Conservation (phyloP, 768 basidiomycete species). For the Suillus placidus region DNA sequence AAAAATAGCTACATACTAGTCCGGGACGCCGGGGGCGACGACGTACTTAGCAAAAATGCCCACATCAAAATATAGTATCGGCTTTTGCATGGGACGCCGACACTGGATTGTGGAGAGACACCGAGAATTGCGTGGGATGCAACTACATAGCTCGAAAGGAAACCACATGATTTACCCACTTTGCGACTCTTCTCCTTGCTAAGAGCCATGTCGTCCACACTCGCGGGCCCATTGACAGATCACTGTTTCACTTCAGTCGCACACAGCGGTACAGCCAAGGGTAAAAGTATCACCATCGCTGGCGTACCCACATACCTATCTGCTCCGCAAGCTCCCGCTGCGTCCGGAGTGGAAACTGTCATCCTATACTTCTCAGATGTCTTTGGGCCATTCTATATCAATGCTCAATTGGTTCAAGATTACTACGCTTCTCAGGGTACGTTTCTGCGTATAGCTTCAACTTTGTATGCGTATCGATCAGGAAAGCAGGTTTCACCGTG, state of each 20-base stretch:
- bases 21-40: no score
- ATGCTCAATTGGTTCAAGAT: conserved; percentile 63
- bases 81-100: not conserved
- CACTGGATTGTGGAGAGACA: not conserved
- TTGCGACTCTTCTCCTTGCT: not conserved
- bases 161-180: not conserved
- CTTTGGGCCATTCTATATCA: conserved; percentile 59
- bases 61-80: not conserved
- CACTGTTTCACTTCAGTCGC: conserved; percentile 56
- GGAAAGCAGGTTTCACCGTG: conserved; percentile 54
- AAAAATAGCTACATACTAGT: no score
- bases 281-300: conserved; percentile 37
- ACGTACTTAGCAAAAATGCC: no score
- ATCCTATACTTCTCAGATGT: conserved; percentile 63
- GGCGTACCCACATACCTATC: conserved; percentile 58
- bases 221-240: conserved; percentile 47
- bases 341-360: conserved; percentile 41
- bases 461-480: not conserved
- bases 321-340: conserved; percentile 38
- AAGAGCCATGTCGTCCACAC: not conserved
- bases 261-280: conserved; percentile 51
- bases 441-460: conserved; percentile 9
- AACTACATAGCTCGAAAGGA: conserved; percentile 1
- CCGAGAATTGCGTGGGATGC: not conserved
- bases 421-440: conserved; percentile 63